Evolutionary conservation across 2,329 filamentous ascomycete genomes (phyloP), one percentile per base, ranked within the genome.

Genomic region (Juglanconis sp.): DNA sequence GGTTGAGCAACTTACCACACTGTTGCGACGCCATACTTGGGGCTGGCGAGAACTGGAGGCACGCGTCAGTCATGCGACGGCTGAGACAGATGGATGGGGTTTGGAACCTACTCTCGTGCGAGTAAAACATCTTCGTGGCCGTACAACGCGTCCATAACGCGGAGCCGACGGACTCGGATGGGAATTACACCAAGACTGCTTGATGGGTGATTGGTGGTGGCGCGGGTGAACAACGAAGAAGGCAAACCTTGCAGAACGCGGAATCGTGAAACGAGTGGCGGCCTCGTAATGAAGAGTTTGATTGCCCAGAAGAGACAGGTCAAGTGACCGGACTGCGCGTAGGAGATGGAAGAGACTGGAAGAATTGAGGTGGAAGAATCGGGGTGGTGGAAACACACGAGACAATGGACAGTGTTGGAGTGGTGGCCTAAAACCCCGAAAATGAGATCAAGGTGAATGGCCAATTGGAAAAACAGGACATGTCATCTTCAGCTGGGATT

Each of bases 11-110:
- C 84, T 69, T 80, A 96, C 94, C 95, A 99, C 62, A 99, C 88
- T 2, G 94, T 99, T 13, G 94, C 90, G 60, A 99, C 90, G 59
- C 95, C 95, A 83, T 97, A 90, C 72, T 95, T 89, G 70, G 87
- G 87, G 64, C 85, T 94, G 3, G 88, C 95, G 58, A 99, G 85
- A 62, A 99, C 86, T 88, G 35, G 42, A 51, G 10, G 5, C 30
- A 11, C n/a, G 6, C 13, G 31, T 64, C 15, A 64, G 59, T 42
- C 10, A 24, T n/a, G 48, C 30, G 9, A 24, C 49, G 75, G 70
- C 11, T 42, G 24, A 4, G 0, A 5, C 11, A 9, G 11, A 30
- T 13, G 32, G n/a, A 15, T 8, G 31, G 15, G 34, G 13, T n/a
- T 9, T 44, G 4, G 40, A n/a, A 75, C 87, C 71, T 79, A 95